These are phyloP conservation scores for Fulvia fulva DNA, from an alignment of 2,329 filamentous ascomycete genomes.

Conservation along the genomic window DNA sequence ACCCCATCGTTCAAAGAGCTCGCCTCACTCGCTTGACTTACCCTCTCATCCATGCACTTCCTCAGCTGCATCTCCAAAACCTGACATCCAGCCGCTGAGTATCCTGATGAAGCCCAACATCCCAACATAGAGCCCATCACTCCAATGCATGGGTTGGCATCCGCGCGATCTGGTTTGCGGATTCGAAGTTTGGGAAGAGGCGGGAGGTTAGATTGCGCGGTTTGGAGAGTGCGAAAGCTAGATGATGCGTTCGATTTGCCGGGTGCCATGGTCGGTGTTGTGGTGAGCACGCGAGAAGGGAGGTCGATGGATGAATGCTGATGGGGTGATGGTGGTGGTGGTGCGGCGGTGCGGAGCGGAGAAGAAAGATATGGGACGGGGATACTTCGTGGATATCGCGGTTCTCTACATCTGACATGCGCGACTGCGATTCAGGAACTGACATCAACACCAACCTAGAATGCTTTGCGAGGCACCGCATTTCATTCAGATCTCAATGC, in stretches of 20 bases:
- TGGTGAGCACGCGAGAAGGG: not conserved
- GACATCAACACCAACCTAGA: too few species aligned
- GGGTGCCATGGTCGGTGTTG: not conserved
- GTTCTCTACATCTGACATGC: too few species aligned
- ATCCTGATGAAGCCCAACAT: slow-evolving; percentile 79
- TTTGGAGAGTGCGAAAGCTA: not conserved
- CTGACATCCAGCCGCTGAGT: slow-evolving; percentile 58
- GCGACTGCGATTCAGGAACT: too few species aligned
- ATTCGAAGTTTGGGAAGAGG: slow-evolving; percentile 62
- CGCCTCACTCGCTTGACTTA: slow-evolving; percentile 41
- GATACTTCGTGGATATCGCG: too few species aligned
- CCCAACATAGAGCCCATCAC: slow-evolving; percentile 67
- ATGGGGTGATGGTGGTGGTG: not conserved
- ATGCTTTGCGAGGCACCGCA: too few species aligned
- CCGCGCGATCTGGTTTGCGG: slow-evolving; percentile 58
- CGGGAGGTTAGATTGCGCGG: slow-evolving; percentile 46
- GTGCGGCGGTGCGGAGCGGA: not conserved
- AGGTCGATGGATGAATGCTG: not conserved
- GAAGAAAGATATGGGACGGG: not conserved
- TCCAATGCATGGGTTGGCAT: slow-evolving; percentile 61
- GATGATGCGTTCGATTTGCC: not conserved
- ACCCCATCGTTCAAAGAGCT: not conserved
- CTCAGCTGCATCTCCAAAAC: slow-evolving; percentile 58
- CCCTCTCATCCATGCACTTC: slow-evolving; percentile 75
- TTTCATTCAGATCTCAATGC: too few species aligned